Evolutionary conservation across 352 stramenopile genomes (phyloP).

Genomic region (Globisporangium ultimum): DNA sequence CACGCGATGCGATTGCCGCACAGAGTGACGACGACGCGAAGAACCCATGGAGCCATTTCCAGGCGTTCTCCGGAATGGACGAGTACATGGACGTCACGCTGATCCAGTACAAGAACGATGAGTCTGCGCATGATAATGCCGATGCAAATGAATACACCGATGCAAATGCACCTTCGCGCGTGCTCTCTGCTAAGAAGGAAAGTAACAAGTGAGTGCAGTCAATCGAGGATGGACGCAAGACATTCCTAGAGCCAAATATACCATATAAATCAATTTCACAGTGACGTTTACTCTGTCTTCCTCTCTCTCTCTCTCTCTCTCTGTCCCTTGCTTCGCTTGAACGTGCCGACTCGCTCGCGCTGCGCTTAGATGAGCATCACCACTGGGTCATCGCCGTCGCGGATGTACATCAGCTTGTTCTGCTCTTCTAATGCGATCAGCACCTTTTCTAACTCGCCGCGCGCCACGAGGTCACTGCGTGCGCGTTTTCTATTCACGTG

Average conservation of each 20-base stretch:
- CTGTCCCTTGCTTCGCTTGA: not conserved
- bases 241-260: constrained; percentile 10
- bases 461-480: constrained; percentile 28
- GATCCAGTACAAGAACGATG: constrained; percentile 54
- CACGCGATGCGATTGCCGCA: not conserved
- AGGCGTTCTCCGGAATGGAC: constrained; percentile 62
- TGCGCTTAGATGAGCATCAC: constrained; percentile 81
- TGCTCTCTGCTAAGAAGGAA: not conserved
- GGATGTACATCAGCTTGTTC: constrained; percentile 91
- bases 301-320: constrained; percentile 1
- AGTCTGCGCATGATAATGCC: not conserved
- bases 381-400: constrained; percentile 72
- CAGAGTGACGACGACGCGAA: not conserved
- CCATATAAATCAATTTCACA: constrained; percentile 18
- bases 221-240: not conserved
- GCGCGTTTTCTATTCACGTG: constrained; percentile 47
- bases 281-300: constrained; percentile 2
- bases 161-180: not conserved
- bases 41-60: constrained; percentile 54
- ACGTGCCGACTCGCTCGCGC: not conserved
- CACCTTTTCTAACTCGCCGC: constrained; percentile 62
- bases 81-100: constrained; percentile 68
- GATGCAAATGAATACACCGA: not conserved
- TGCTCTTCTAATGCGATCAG: constrained; percentile 75
- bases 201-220: not conserved